Percentiles rank a stretch among this genome's conserved stretches.
Conservation (phyloP, 2,329 filamentous ascomycete species). For the Thelonectria olida region DNA sequence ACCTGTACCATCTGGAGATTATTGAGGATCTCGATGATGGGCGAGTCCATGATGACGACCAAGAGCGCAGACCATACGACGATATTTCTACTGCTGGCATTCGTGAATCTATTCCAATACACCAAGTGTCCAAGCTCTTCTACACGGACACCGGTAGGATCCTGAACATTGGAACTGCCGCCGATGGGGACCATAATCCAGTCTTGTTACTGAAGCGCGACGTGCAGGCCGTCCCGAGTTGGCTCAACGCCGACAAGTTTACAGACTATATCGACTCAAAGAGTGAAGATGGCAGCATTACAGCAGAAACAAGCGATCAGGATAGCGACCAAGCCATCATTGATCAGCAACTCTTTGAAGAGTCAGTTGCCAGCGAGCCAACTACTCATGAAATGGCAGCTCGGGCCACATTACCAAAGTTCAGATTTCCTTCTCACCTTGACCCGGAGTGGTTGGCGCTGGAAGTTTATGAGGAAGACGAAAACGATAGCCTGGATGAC, state of each 20-base stretch:
- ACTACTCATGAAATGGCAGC: background rate
- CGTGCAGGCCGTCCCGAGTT: constrained; percentile 21
- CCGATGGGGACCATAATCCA: constrained; percentile 57
- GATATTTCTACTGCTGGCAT: constrained; percentile 56
- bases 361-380: constrained; percentile 17
- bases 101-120: constrained; percentile 61
- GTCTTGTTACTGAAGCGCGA: constrained; percentile 47
- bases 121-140: constrained; percentile 85
- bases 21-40: constrained; percentile 80
- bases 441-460: constrained; percentile 93
- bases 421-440: constrained; percentile 72
- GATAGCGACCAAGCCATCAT: constrained; percentile 54
- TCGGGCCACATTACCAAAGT: constrained; percentile 16
- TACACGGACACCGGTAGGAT: constrained; percentile 92
- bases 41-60: constrained; percentile 58
- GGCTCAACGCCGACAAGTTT: constrained; percentile 4
- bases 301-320: constrained; percentile 27
- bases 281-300: constrained; percentile 2
- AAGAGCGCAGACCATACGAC: constrained; percentile 48
- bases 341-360: constrained; percentile 54
- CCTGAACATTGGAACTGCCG: constrained; percentile 73
- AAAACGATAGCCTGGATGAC: constrained; percentile 36
- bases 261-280: constrained; percentile 45
- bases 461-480: constrained; percentile 78
- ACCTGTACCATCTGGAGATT: constrained; percentile 82